These are phyloP conservation scores for Euphorbia lathyris DNA, from an alignment of 345 rosid species.

Conservation along the genomic window DNA sequence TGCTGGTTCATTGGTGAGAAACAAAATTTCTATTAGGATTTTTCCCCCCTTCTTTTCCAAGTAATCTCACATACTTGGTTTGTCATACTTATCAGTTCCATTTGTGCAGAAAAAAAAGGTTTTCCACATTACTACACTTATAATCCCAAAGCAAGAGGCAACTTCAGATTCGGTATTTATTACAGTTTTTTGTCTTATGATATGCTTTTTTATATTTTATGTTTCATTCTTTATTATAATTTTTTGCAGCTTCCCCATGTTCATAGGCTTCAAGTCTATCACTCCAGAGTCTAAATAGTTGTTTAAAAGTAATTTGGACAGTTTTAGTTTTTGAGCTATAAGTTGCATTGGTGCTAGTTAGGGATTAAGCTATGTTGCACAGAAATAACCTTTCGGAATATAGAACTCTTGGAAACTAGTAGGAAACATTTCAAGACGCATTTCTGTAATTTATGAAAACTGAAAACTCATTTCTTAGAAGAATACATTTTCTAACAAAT, in stretches of 20 bases:
- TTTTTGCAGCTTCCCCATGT: slow-evolving; percentile 1
- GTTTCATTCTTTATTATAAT: not conserved
- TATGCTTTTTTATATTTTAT: not conserved
- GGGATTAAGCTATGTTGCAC: not conserved
- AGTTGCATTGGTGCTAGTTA: not conserved
- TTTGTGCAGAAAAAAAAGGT: slow-evolving; percentile 79
- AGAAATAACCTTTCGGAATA: not conserved
- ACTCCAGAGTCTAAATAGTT: not conserved
- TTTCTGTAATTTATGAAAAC: not conserved
- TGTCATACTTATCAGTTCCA: slow-evolving; percentile 11
- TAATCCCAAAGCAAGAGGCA: slow-evolving; percentile 95
- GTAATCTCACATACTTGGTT: slow-evolving; percentile 6
- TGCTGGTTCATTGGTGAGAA: slow-evolving; percentile 82
- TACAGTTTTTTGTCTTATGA: not conserved
- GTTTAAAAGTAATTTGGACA: not conserved
- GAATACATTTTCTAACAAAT: not conserved
- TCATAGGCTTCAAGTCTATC: not conserved
- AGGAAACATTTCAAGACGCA: not conserved
- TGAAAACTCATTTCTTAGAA: not conserved
- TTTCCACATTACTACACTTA: slow-evolving; percentile 88
- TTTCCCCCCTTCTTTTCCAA: not conserved
- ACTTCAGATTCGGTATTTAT: slow-evolving; percentile 85
- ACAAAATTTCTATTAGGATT: slow-evolving; percentile 1
- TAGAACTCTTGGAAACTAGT: not conserved
- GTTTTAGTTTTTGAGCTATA: not conserved